Evolutionary conservation across 768 basidiomycete genomes (phyloP), one percentile per base, ranked within the genome.

Genomic region (Amanita inopinata): DNA sequence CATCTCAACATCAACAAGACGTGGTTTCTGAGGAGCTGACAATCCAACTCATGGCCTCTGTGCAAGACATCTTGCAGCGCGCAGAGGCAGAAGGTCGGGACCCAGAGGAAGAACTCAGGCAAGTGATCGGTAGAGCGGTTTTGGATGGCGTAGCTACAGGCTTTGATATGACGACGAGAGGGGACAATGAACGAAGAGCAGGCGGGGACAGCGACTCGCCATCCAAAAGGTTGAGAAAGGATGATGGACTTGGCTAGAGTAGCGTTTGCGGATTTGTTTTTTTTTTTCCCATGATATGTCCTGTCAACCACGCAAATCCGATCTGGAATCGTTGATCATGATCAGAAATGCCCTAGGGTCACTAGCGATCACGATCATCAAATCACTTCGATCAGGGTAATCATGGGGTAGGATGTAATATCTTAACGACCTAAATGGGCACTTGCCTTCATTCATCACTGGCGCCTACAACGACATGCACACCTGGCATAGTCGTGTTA

Each of bases 1-100:
- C 71, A 2, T 84, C 83, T 3, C 77, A 83, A 54, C 74, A 83
- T 49, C 67, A 71, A 15, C 80, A 86, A 58, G 74, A 90, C 46
- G 60, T 61, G 22, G 75, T 74, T 24, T 78, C 85, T n/a, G 80
- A 87, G 52, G 60, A 66, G 24, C 71, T 90, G 46, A 84, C 88
- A 3, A 68, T 73, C 20, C 66, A 68, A 14, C 69, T 90, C 46
- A 74, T 91, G 64, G 60, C 64, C 39, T 73, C 75, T 18, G 77
- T 83, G 30, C 70, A 78, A 52, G 70, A 73, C 40, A 80, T 91
- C 54, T 77, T 86, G 70, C 51, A 61, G 40, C 65, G 62, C 33
- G 66, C 67, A 32, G 64, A 67, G 38, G 67, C 70, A 44, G 73
- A 78, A 49, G 83, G 80, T 5, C 63, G 67, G 22, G 76, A 86